Evolutionary conservation across 2,329 filamentous ascomycete genomes (phyloP).

Genomic region (Mycosphaerella sp.): DNA sequence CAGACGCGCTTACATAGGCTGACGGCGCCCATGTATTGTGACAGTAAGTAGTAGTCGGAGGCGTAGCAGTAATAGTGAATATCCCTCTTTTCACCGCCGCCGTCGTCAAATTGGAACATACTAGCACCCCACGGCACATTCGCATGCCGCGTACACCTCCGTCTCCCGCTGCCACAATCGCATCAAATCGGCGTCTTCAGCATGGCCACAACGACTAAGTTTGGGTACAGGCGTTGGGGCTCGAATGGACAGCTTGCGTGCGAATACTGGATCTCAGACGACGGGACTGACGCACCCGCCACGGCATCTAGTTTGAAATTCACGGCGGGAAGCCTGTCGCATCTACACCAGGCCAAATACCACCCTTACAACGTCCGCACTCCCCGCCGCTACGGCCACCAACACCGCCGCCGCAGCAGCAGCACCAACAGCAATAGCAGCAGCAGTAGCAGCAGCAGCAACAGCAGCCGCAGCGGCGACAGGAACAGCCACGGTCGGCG

Average conservation of each 20-base stretch:
- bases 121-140: not conserved
- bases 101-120: not conserved
- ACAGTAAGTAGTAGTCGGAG: not conserved
- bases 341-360: constrained; percentile 8
- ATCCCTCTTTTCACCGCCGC: not conserved
- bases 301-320: constrained; percentile 9
- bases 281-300: constrained; percentile 6
- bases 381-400: not conserved
- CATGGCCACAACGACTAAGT: constrained; percentile 11
- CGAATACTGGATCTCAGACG: constrained; percentile 18
- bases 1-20: not conserved
- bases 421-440: not conserved
- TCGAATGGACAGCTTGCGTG: constrained; percentile 7
- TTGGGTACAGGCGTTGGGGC: constrained; percentile 16
- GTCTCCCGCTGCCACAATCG: not conserved
- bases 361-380: constrained; percentile 5
- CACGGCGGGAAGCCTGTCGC: constrained; percentile 13
- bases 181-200: not conserved
- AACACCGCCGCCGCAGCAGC: not conserved
- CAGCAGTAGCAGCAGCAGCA: constrained; percentile 1
- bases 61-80: not conserved
- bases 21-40: no score
- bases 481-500: constrained; percentile 5
- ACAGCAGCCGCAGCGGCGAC: constrained; percentile 1
- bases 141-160: not conserved